Conservation (phyloP, 352 stramenopile species). For the Phytophthora podocarpi region DNA sequence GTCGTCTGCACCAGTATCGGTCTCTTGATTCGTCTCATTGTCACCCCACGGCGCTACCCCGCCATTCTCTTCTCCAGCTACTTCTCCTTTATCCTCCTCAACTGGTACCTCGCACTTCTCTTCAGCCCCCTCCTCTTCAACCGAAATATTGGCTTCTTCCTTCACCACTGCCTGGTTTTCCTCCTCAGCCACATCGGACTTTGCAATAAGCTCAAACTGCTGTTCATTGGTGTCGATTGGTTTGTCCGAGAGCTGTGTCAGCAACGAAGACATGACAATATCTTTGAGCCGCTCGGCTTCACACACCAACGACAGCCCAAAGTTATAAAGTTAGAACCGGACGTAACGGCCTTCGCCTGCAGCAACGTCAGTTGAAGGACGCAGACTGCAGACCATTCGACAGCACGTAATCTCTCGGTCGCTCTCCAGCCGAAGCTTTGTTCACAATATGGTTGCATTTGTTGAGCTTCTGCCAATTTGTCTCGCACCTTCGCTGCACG, state of each 20-base stretch:
- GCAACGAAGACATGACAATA: constrained; percentile 25
- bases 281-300: not conserved
- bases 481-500: constrained; percentile 9
- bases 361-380: not conserved
- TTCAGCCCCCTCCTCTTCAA: not conserved
- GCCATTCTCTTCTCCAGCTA: not conserved
- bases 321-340: constrained; percentile 14
- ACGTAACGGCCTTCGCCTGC: constrained; percentile 20
- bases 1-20: not conserved
- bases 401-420: not conserved
- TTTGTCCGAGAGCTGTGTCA: constrained; percentile 2
- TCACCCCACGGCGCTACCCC: constrained; percentile 17
- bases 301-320: no score
- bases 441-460: constrained; percentile 45
- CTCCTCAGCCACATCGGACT: not conserved
- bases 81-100: constrained; percentile 1
- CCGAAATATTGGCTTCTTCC: not conserved
- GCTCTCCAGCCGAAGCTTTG: constrained; percentile 12
- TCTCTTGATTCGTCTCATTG: constrained; percentile 10
- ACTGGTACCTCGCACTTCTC: not conserved
- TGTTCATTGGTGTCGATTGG: not conserved
- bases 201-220: not conserved
- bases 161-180: not conserved
- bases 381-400: not conserved
- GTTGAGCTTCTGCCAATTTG: constrained; percentile 25